These are phyloP conservation scores for Gossypium davidsonii DNA, from an alignment of 441 rosid species.

Conservation along the genomic window DNA sequence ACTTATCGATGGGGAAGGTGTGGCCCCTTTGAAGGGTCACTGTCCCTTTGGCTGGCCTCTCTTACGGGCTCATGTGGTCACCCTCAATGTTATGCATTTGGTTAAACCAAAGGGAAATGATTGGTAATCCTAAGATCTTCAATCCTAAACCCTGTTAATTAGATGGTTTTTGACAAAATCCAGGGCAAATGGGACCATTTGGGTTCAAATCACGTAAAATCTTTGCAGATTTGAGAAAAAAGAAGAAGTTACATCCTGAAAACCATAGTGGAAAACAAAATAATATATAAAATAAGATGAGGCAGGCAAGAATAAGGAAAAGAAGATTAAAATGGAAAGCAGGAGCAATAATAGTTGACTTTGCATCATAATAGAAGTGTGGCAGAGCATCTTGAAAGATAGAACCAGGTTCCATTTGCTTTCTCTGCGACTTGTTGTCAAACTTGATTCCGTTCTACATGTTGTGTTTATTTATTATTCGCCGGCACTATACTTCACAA, in stretches of 20 bases:
- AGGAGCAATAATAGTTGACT: slow-evolving; percentile 20
- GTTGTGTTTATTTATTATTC: slow-evolving; percentile 16
- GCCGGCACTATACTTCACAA: slow-evolving; percentile 4
- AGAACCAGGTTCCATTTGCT: slow-evolving; percentile 37
- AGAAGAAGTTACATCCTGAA: background rate
- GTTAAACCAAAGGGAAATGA: background rate
- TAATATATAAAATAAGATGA: background rate
- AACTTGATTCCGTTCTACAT: slow-evolving; percentile 24
- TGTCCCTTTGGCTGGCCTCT: slow-evolving; percentile 23
- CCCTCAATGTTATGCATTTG: slow-evolving; percentile 12
- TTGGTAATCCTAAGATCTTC: background rate
- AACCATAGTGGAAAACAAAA: background rate
- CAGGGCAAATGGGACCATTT: slow-evolving; percentile 2
- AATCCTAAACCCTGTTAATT: slow-evolving; percentile 2
- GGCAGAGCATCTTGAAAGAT: background rate
- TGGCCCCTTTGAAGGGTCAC: slow-evolving; percentile 44
- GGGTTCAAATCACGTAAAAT: background rate
- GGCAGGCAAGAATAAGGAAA: background rate
- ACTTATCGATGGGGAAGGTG: slow-evolving; percentile 26
- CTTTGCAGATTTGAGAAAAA: background rate
- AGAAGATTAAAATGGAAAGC: background rate
- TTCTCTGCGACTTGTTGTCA: slow-evolving; percentile 9
- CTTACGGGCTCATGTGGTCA: slow-evolving; percentile 21
- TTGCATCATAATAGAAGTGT: slow-evolving; percentile 4
- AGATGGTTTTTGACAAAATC: background rate